Conservation (phyloP, 176 grass and related monocot genomes). For the Leersia perrieri region DNA sequence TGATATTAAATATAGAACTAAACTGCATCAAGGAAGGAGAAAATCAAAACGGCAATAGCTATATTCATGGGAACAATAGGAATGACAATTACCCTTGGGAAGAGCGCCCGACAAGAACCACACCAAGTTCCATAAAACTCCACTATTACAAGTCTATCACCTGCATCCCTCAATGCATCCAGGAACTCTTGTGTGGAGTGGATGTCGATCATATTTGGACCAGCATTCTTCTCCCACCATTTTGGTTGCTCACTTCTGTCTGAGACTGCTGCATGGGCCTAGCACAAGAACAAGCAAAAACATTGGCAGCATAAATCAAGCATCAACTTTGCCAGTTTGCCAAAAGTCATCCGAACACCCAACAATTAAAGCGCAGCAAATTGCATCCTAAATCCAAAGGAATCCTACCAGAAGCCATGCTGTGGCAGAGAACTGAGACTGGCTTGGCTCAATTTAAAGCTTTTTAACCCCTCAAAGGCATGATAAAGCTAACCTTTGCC, state of each 20-base stretch:
- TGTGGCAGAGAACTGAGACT: neutral
- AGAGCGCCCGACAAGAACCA: slow-evolving; percentile 84
- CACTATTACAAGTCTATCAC: slow-evolving; percentile 71
- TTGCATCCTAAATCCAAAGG: neutral
- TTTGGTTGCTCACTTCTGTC: slow-evolving; percentile 55
- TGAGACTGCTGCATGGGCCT: slow-evolving; percentile 45
- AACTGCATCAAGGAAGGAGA: neutral
- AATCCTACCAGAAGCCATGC: neutral
- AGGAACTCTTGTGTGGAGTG: slow-evolving; percentile 94
- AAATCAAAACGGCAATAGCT: neutral
- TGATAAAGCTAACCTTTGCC: neutral
- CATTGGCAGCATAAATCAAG: slow-evolving; percentile 45
- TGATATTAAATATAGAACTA: slow-evolving; percentile 12
- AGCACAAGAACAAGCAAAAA: slow-evolving; percentile 35
- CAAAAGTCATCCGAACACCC: neutral
- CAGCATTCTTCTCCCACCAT: slow-evolving; percentile 95
- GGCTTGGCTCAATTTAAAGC: neutral
- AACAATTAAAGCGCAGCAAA: too few relatives aligned
- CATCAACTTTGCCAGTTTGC: neutral
- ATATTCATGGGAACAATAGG: slow-evolving; percentile 10
- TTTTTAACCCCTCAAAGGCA: neutral
- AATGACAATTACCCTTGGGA: slow-evolving; percentile 71
- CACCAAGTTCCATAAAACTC: slow-evolving; percentile 99
- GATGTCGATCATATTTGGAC: slow-evolving; percentile 85
- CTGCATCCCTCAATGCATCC: slow-evolving; percentile 76